Conservation (phyloP, 805 yeast species). For the Limtongia smithiae region DNA sequence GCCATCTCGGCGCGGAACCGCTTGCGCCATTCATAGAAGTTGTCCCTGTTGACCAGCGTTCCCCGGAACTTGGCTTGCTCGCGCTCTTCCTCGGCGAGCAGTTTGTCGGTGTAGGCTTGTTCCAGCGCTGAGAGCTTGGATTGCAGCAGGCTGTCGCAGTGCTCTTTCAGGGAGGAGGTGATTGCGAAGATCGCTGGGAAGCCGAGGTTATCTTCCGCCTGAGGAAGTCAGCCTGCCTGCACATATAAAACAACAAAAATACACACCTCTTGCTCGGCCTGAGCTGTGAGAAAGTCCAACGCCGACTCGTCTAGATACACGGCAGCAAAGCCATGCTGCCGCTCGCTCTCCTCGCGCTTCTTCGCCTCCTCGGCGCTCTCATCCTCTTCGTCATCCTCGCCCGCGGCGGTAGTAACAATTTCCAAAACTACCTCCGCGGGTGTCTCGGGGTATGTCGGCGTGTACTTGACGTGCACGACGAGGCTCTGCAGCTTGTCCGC, state of each 20-base stretch:
- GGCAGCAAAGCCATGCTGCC: constrained; percentile 47
- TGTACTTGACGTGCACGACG: constrained; percentile 55
- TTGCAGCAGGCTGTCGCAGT: constrained; percentile 66
- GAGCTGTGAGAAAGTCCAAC: constrained; percentile 27
- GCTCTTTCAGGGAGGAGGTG: constrained; percentile 72
- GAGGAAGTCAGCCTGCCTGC: background rate
- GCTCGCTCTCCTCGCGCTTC: constrained; percentile 49
- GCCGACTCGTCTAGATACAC: constrained; percentile 38
- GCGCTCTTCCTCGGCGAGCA: constrained; percentile 64
- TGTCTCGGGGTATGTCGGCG: constrained; percentile 77
- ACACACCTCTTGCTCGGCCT: constrained; percentile 31
- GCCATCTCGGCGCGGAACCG: constrained; percentile 64
- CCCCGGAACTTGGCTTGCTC: constrained; percentile 90
- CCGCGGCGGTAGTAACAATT: constrained; percentile 11
- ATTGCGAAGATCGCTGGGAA: constrained; percentile 88
- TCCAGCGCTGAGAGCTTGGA: constrained; percentile 55
- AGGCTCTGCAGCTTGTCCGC: constrained; percentile 50
- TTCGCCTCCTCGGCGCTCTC: constrained; percentile 39
- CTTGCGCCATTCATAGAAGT: constrained; percentile 69
- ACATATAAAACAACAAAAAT: background rate
- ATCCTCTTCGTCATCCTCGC: no score
- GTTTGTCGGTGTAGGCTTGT: constrained; percentile 53
- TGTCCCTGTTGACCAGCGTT: constrained; percentile 78
- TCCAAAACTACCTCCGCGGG: constrained; percentile 56
- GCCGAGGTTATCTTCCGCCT: constrained; percentile 75